Evolutionary conservation across 2,329 filamentous ascomycete species (phyloP), one percentile per base, ranked within the genome.

Genomic region (Hymenoscyphus repandus): DNA sequence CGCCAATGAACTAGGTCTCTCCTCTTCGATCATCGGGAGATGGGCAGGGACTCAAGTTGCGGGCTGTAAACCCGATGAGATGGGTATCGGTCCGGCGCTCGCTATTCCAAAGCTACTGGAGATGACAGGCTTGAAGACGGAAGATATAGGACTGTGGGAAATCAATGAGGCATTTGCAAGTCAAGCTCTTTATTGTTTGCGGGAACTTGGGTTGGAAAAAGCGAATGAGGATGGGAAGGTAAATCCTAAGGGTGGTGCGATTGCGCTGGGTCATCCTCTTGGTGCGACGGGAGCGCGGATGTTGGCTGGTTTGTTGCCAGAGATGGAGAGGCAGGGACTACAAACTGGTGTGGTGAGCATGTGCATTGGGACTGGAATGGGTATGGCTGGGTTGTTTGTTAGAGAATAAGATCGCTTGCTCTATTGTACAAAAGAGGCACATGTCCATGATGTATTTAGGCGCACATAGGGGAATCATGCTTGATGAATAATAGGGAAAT

Each of bases 231-330:
- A 79, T 49, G 80, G 80, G 6, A 85, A 79, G 70, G 86, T 96
- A 15, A 97, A 97, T 70, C 90, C 90, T 0, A 90, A 95, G 62
- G 92, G 92, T 54, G 91, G 92, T 31, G 92, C 91, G 2, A 96
- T 96, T 68, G 91, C 92, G n/a, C 72, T 96, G 20, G 92, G 92
- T 1, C 92, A 96, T 68, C 91, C 91, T 5, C 77, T 96, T 1
- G 91, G 92, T 42, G 91, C 90, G 31, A 96, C 91, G 5, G 90
- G 89, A 32, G 89, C 87, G 30, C 76, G 91, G 59, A 86, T 95
- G 78, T 71, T 90, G 61, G 45, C 68, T 92, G 59, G 60, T 77
- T 61, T 80, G 74, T 66, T 95, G 72, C 66, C 79, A 69, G 76
- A 86, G 73, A 64, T 88, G 81, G 72, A 81, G 69, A 70, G 88